Evolutionary conservation across 768 basidiomycete species (phyloP), one percentile per base, ranked within the genome.

Genomic region (Russula sp.): DNA sequence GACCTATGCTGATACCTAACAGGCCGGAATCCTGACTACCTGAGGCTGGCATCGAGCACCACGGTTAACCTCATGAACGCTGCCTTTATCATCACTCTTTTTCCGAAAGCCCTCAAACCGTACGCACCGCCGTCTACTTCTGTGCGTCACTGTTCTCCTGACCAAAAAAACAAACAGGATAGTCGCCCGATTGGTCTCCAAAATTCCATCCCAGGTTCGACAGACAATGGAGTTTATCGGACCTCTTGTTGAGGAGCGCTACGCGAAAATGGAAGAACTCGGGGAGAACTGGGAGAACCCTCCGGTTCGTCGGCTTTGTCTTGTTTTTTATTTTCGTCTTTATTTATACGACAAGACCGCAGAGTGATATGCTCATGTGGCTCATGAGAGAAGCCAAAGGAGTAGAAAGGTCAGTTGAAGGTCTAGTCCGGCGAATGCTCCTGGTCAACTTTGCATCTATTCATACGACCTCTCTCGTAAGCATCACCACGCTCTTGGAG

Each of bases 51-150:
- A 51, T 69, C 75, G 16, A 60, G 69, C 39, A 79, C 75, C 58
- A 69, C 78, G 5, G 62, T 70, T 16, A 71, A 76, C 18, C 69
- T 81, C 16, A 61, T 75, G 7, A 73, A 67, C 22, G 69, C 70
- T 2, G 70, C 70, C 0, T 34, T 45, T 2, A 69, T 74, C 9
- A 71, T 83, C 39, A 71, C 71, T 25, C 39, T 76, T 10, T 73
- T 78, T 57, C 82, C 81, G 0, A 51, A 64, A 20, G 70, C 78
- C 60, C 56, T 82, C n/a, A 75, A 74, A 64, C 77, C 79, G 81
- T 82, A 59, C 54, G 77, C 36, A 64, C 18, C 20, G 7, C 54
- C 38, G 18, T 38, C 13, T 68, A 18, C 38, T 66, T 35, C 68
- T 65, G 18, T 63, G 51, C 39, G 36, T 65, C 5, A 61, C 60